Base-by-base conservation (phyloP, 2,329 filamentous ascomycete genomes). In the Neurospora sp. region DNA sequence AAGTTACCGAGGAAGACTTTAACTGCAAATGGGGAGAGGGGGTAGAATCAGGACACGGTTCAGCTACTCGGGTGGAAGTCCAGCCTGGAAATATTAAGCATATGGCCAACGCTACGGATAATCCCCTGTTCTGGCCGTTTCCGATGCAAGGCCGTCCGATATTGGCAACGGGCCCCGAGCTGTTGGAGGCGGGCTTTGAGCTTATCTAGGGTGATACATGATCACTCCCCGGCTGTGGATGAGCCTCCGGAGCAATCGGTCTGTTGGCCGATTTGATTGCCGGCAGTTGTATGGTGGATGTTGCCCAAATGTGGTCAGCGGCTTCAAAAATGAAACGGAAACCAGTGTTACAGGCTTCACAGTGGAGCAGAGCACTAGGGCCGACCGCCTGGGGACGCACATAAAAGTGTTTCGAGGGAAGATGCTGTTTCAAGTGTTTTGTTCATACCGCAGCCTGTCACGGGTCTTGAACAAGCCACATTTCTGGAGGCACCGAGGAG, bases 91-190 rank as follows among this genome's bases (percentile, higher is more conserved):
- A 69, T 17, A 33, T 46, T 33, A 75, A 43, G 68, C 77, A 67
- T 10, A 69, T 68, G 8, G 80, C 80, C 0, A 81, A 82, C 28
- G 78, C 74, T 23, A 76, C 83, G 71, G 83, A 86, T 70, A 87
- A 87, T 69, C 86, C 86, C 19, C 77, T 88, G 1, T 88, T 88
- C 73, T 88, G 86, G 86, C 85, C 86, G 0, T 88, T 88, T 71
- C 86, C 86, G 0, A 84, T 87, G 84, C 86, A 88, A 73, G 86
- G 86, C 0, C 80, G 85, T 28, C 86, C 86, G 3, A 84, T 87
- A 70, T 72, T 88, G 37, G 82, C 84, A 0, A 79, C 77, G 0
- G 84, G 85, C 0, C 74, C 80, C 38, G 79, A 82, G 67, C 74
- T 88, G 68, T 79, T 83, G 73, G 81, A 84, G 38, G 84, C 86